Evolutionary conservation across 352 stramenopile species (phyloP).

Genomic region (Phytophthora tubulina): DNA sequence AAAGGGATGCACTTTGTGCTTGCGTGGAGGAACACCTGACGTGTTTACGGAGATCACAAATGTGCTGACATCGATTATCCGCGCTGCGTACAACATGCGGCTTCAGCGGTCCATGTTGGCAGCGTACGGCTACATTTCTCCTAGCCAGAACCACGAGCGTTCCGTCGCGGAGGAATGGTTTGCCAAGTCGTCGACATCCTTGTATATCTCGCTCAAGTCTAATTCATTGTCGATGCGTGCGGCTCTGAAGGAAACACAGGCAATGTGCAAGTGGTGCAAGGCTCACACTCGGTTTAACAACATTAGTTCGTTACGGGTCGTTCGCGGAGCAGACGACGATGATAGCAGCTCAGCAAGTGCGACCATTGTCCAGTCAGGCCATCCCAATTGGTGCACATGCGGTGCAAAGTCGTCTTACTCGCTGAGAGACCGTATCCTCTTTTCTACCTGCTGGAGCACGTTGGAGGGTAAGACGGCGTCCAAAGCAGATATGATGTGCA

Average conservation of each 20-base stretch:
- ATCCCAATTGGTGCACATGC: constrained; percentile 67
- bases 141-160: constrained; percentile 56
- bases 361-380: constrained; percentile 43
- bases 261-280: constrained; percentile 89
- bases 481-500: constrained; percentile 90
- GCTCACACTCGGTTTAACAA: constrained; percentile 86
- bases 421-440: constrained; percentile 77
- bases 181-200: constrained; percentile 77
- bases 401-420: constrained; percentile 64
- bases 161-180: constrained; percentile 88
- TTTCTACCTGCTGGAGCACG: constrained; percentile 89
- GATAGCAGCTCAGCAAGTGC: constrained; percentile 21
- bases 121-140: constrained; percentile 70
- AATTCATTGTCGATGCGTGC: constrained; percentile 89
- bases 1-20: constrained; percentile 85
- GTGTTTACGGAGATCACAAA: constrained; percentile 79
- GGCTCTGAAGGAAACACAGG: constrained; percentile 80
- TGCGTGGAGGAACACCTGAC: constrained; percentile 69
- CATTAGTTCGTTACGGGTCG: constrained; percentile 77
- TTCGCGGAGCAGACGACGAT: constrained; percentile 37
- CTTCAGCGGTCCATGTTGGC: constrained; percentile 71
- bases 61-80: constrained; percentile 69
- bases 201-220: constrained; percentile 89
- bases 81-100: constrained; percentile 83
- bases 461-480: constrained; percentile 80